Conservation (phyloP, 2,329 filamentous ascomycete genomes). For the Xylariomycetidae sp. region DNA sequence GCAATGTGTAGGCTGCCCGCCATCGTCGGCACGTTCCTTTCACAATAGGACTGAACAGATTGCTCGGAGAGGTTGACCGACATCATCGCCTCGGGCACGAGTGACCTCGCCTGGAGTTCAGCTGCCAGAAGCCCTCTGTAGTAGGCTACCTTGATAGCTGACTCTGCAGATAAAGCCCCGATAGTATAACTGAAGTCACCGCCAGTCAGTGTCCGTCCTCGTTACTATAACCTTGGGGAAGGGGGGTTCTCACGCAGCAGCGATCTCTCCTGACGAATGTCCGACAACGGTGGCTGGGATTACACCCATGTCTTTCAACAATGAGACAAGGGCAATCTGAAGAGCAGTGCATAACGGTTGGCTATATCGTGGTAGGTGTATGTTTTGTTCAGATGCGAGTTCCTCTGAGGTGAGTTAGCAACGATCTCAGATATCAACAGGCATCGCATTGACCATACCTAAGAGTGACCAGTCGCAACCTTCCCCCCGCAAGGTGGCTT, state of each 20-base stretch:
- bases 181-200: no score
- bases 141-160: slow-evolving; percentile 26
- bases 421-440: background rate
- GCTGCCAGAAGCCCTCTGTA: slow-evolving; percentile 20
- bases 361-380: slow-evolving; percentile 17
- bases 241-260: no score
- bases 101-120: slow-evolving; percentile 6
- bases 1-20: slow-evolving; percentile 18
- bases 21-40: slow-evolving; percentile 5
- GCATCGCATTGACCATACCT: slow-evolving; percentile 6
- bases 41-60: slow-evolving; percentile 10
- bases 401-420: background rate
- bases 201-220: no score
- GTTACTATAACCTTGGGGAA: no score
- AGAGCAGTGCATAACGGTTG: slow-evolving; percentile 24
- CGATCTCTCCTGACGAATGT: slow-evolving; percentile 31
- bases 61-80: slow-evolving; percentile 14
- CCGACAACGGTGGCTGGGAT: slow-evolving; percentile 19
- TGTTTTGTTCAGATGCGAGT: slow-evolving; percentile 1
- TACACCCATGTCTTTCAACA: slow-evolving; percentile 19
- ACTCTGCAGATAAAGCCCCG: slow-evolving; percentile 14
- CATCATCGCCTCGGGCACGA: slow-evolving; percentile 16
- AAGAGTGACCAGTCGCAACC: slow-evolving; percentile 10
- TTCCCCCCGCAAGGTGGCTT: background rate
- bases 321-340: slow-evolving; percentile 28